Evolutionary conservation across 805 yeast species (phyloP).

Genomic region (Schwanniomyces sp.): DNA sequence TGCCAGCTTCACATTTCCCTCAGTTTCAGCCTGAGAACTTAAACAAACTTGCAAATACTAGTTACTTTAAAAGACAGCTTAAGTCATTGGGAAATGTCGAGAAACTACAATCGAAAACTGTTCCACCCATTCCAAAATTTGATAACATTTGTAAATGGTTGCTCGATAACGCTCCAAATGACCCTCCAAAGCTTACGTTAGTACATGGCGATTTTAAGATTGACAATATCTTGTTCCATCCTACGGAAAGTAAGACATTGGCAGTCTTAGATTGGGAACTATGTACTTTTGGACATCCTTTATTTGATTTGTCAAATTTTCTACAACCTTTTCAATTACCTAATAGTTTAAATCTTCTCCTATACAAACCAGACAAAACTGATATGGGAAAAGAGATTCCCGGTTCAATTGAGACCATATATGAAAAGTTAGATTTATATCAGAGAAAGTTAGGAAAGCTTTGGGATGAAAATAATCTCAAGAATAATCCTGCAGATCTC

Average conservation of each 20-base stretch:
- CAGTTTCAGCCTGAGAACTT: constrained; percentile 28
- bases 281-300: constrained; percentile 64
- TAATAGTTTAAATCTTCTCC: constrained; percentile 26
- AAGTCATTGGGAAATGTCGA: constrained; percentile 46
- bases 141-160: constrained; percentile 43
- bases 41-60: constrained; percentile 11
- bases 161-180: constrained; percentile 44
- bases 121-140: constrained; percentile 50
- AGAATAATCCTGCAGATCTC: constrained; percentile 42
- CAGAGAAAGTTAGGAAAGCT: constrained; percentile 16
- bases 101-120: constrained; percentile 32
- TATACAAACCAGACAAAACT: constrained; percentile 26
- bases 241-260: constrained; percentile 46
- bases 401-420: constrained; percentile 16
- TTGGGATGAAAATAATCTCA: constrained; percentile 33
- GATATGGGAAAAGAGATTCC: constrained; percentile 34
- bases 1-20: constrained; percentile 48
- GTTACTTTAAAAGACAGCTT: constrained; percentile 56
- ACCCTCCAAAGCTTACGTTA: constrained; percentile 43
- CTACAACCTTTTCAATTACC: constrained; percentile 56
- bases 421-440: constrained; percentile 27
- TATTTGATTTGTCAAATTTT: constrained; percentile 60
- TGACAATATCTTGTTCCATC: constrained; percentile 63
- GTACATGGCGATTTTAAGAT: constrained; percentile 68
- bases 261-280: constrained; percentile 69